Evolutionary conservation across 208 protist genomes (phyloP).

Genomic region (Strigomonas oncopelti): DNA sequence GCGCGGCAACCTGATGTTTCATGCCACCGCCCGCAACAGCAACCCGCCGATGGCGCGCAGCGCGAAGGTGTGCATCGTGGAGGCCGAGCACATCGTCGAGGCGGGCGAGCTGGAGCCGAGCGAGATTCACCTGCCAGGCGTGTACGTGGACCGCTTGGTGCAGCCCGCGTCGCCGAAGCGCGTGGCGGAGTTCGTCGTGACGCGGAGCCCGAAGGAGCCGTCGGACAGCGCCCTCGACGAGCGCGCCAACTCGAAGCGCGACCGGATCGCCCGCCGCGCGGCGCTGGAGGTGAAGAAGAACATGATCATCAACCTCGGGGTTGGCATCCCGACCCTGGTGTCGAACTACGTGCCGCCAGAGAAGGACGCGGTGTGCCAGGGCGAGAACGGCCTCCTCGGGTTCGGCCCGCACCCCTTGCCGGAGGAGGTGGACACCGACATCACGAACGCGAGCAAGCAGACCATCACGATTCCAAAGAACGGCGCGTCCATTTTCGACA

Average conservation of each 20-base stretch:
- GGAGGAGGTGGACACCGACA: slow-evolving; percentile 82
- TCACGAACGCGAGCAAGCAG: slow-evolving; percentile 96
- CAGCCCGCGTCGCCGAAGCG: slow-evolving; percentile 24
- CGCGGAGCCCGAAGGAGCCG: slow-evolving; percentile 13
- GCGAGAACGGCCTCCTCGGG: slow-evolving; percentile 85
- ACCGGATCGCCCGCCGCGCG: slow-evolving; percentile 89
- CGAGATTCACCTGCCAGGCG: slow-evolving; percentile 89
- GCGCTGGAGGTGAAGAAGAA: slow-evolving; percentile 92
- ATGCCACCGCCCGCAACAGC: slow-evolving; percentile 90
- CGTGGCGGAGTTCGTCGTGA: slow-evolving; percentile 28
- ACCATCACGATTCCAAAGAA: slow-evolving; percentile 86
- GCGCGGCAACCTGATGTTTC: slow-evolving; percentile 63
- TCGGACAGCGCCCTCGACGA: slow-evolving; percentile 15
- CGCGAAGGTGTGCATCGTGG: slow-evolving; percentile 86
- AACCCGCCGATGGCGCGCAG: slow-evolving; percentile 86
- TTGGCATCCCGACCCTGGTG: slow-evolving; percentile 94
- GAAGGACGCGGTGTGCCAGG: slow-evolving; percentile 80
- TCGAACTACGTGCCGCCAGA: slow-evolving; percentile 77
- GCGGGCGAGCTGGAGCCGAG: slow-evolving; percentile 87
- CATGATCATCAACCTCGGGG: slow-evolving; percentile 94
- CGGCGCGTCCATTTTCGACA: slow-evolving; percentile 67
- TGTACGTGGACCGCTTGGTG: slow-evolving; percentile 91
- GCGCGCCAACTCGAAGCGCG: slow-evolving; percentile 21
- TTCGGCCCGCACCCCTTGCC: slow-evolving; percentile 81
- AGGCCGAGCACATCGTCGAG: slow-evolving; percentile 94